A percentile compares a stretch with the other conserved stretches of the same genome.
phyloP scores from a whole-genome alignment of 75 land plant species.

The Picea glauca region DNA sequence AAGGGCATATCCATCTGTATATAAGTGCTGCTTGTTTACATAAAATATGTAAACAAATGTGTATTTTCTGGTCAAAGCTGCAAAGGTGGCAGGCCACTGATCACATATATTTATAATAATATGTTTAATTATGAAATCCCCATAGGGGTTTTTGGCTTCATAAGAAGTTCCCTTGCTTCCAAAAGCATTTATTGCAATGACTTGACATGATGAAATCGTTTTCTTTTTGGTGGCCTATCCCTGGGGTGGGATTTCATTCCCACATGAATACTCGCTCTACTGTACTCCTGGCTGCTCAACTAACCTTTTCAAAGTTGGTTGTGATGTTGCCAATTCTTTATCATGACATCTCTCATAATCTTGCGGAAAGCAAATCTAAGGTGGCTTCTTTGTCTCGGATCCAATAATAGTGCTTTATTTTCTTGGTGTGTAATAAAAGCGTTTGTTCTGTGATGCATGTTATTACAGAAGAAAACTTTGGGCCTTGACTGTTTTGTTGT shows the following conservation, averaged over 20 bases:
- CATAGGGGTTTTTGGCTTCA: slow-evolving; percentile 5
- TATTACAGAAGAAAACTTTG: too few species aligned
- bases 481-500: too few species aligned
- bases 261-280: too few species aligned
- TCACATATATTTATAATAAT: slow-evolving; percentile 6
- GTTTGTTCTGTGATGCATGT: too few species aligned
- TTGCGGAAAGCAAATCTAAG: neutral
- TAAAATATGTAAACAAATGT: slow-evolving; percentile 6
- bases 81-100: slow-evolving; percentile 14
- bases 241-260: too few species aligned
- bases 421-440: too few species aligned
- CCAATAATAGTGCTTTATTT: too few species aligned
- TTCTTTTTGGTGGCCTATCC: neutral
- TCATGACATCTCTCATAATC: neutral
- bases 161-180: neutral
- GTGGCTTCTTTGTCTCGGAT: too few species aligned
- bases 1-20: slow-evolving; percentile 8
- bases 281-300: neutral
- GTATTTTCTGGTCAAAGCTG: slow-evolving; percentile 13
- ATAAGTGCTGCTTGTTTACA: slow-evolving; percentile 11
- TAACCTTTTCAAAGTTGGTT: neutral
- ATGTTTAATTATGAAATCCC: neutral
- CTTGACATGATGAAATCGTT: neutral
- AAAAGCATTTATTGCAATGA: neutral
- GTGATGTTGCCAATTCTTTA: neutral